Evolutionary conservation across 2,329 filamentous ascomycete genomes (phyloP).

Genomic region (Penicillium sp.): DNA sequence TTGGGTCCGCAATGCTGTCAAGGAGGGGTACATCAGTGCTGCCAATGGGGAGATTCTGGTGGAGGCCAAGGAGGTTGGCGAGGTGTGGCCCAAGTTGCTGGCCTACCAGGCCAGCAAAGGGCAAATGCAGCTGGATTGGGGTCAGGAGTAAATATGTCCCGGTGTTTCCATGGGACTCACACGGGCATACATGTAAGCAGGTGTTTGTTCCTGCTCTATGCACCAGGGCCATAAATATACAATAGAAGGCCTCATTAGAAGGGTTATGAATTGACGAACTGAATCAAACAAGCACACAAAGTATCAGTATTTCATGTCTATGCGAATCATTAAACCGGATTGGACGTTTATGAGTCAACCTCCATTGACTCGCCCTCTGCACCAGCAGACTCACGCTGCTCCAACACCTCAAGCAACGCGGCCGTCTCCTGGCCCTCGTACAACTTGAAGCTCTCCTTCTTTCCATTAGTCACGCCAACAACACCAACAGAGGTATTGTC

Average conservation of each 20-base stretch:
- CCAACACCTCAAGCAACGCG: conserved; percentile 76
- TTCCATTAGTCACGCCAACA: conserved; percentile 65
- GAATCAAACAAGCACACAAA: conserved; percentile 12
- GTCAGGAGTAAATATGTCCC: conserved; percentile 54
- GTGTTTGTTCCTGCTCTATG: not conserved
- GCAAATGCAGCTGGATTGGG: conserved; percentile 82
- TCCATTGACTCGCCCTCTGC: conserved; percentile 56
- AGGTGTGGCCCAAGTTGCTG: conserved; percentile 69
- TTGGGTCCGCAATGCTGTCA: conserved; percentile 77
- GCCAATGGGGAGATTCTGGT: conserved; percentile 76
- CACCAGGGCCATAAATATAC: not conserved
- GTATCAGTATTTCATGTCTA: conserved; percentile 34
- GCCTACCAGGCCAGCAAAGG: conserved; percentile 76
- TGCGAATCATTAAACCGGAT: conserved; percentile 29
- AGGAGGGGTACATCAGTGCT: conserved; percentile 73
- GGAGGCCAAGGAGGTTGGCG: conserved; percentile 71
- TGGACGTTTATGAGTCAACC: conserved; percentile 51
- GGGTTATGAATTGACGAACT: conserved; percentile 8
- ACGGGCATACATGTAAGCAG: not conserved
- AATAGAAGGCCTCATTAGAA: conserved; percentile 4
- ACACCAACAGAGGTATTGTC: conserved; percentile 95
- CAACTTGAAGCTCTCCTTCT: conserved; percentile 79
- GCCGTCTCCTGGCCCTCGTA: conserved; percentile 87
- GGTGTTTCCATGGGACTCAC: not conserved
- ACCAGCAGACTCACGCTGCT: conserved; percentile 47